Evolutionary conservation across 2,329 filamentous ascomycete genomes (phyloP), one percentile per base, ranked within the genome.

Genomic region (Pyricularia sp.): DNA sequence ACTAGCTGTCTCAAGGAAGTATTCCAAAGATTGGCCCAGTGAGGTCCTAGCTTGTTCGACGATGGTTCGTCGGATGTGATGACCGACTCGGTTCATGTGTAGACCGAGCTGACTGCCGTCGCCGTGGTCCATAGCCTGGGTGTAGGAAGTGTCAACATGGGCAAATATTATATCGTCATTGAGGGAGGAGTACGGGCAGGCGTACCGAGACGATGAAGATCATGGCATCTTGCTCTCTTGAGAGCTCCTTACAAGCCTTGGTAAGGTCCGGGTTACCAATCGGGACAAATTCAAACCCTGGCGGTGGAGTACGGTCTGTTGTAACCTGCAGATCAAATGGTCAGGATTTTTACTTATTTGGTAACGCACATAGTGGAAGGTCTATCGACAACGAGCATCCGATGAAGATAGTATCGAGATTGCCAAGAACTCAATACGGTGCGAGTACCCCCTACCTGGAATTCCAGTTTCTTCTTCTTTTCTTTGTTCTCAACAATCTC

Each of bases 181-280:
- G 40, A 31, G 60, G 1, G 8, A 33, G 19, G 6, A n/a, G 4
- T 31, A 62, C 61, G 60, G 60, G 40, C 60, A 16, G 19, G 74
- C 82, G 69, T 78, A 87, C 85, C 70, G 84, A 85, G 62, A 88
- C 85, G 66, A 88, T 87, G 69, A 86, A 88, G 19, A 88, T 83
- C 81, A 86, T 83, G 60, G 83, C 84, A 69, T 80, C 84, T 63
- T 78, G 77, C 69, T 86, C 82, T 68, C 86, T 79, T 1, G 85
- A 88, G 24, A 87, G 73, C 69, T 88, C 85, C 73, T 88, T 88
- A 77, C 86, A 88, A 59, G 78, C 75, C 65, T 76, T 77, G 5
- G 84, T 87, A 70, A 88, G 74, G 67, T 81, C 78, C 26, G 85
- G 85, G 68, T 88, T 83, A 62, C 85, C 85, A 63, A 83, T 81